A percentile compares a stretch with the other conserved stretches of the same genome.
phyloP scores from a whole-genome alignment of 306 rosid species.

The Hippophae rhamnoides region DNA sequence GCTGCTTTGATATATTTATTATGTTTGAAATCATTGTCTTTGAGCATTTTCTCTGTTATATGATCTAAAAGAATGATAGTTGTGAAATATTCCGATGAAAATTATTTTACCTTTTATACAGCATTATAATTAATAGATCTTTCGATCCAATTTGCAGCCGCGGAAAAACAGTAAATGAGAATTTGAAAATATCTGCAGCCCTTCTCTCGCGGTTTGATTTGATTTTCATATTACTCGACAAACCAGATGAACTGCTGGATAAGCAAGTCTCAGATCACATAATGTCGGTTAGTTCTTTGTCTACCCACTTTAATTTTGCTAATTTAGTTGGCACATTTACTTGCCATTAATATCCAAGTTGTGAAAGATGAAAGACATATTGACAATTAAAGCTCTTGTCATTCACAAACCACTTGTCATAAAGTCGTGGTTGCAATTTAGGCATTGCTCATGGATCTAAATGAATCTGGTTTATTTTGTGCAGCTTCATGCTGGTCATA shows the following conservation, averaged over 20 bases:
- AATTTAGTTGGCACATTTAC: conserved; percentile 1
- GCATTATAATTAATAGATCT: conserved; percentile 6
- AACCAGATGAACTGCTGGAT: conserved; percentile 89
- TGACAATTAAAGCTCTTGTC: conserved; percentile 9
- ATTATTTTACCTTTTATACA: conserved; percentile 15
- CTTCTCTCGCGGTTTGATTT: conserved; percentile 87
- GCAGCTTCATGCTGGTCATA: conserved; percentile 76
- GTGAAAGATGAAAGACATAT: conserved; percentile 10
- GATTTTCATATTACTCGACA: conserved; percentile 90
- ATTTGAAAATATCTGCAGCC: conserved; percentile 85
- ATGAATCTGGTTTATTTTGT: conserved; percentile 16
- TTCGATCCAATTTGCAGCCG: conserved; percentile 52
- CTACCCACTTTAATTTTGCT: conserved; percentile 15
- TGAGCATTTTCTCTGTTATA: not conserved
- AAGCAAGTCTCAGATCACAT: conserved; percentile 91
- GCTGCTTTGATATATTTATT: not conserved
- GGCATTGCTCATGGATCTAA: not conserved
- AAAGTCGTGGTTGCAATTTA: conserved; percentile 5
- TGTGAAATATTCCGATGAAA: conserved; percentile 9
- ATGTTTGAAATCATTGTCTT: not conserved
- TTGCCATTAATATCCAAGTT: conserved; percentile 16
- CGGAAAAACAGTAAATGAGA: conserved; percentile 93
- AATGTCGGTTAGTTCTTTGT: conserved; percentile 70
- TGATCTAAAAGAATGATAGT: not conserved
- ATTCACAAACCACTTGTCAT: not conserved